Conservation (phyloP, 441 rosid species). For the Pelargonium citronellum region DNA sequence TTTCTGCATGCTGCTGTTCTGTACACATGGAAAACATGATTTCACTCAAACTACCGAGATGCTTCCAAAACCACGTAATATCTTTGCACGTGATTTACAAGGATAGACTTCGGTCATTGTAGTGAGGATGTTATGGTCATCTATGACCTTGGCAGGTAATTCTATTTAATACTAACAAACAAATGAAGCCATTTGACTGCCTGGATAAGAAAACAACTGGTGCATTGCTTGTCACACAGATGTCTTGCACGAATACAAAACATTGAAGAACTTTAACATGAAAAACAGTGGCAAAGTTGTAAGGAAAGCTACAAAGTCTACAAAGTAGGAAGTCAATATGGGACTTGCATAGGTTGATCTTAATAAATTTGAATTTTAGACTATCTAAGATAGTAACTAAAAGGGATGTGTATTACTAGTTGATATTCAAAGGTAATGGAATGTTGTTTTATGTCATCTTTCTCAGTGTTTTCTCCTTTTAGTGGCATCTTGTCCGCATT, state of each 20-base stretch:
- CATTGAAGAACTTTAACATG: neutral
- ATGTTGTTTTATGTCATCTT: neutral
- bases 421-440: neutral
- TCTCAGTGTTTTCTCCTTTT: neutral
- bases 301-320: neutral
- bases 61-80: neutral
- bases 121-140: neutral
- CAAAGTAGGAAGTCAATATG: neutral
- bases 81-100: neutral
- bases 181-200: neutral
- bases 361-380: neutral
- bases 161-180: neutral
- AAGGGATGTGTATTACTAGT: neutral
- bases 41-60: slow-evolving; percentile 1
- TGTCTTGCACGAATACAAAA: neutral
- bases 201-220: neutral
- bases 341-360: neutral
- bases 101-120: neutral
- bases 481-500: neutral
- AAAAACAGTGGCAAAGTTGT: neutral
- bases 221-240: neutral
- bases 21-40: slow-evolving; percentile 25
- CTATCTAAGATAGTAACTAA: neutral
- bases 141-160: neutral
- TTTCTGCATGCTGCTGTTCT: slow-evolving; percentile 83